These are phyloP conservation scores for Cryptococcus wingfieldii DNA, from an alignment of 1,284 basidiomycete genomes.

Conservation along the genomic window DNA sequence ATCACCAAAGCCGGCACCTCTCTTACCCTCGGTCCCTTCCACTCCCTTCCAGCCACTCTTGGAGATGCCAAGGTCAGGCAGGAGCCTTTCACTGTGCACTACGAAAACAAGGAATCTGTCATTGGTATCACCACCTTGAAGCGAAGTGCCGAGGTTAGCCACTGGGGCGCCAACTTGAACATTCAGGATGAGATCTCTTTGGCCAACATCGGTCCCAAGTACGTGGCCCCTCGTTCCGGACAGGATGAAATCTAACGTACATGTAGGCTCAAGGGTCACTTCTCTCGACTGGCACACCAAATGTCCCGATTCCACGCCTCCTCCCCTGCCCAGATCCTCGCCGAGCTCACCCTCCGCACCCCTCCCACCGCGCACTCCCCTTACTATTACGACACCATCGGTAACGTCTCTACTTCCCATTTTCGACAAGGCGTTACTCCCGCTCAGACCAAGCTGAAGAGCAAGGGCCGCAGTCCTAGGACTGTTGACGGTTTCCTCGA, in stretches of 20 bases:
- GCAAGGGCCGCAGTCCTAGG: conserved; percentile 49
- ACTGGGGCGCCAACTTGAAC: conserved; percentile 94
- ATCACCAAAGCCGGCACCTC: conserved; percentile 70
- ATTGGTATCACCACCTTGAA: conserved; percentile 68
- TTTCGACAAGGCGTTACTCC: conserved; percentile 57
- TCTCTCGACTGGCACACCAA: conserved; percentile 87
- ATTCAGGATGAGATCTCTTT: conserved; percentile 82
- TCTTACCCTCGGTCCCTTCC: conserved; percentile 83
- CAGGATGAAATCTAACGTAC: not conserved
- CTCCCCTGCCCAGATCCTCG: conserved; percentile 64
- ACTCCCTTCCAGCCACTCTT: conserved; percentile 62
- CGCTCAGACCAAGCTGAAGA: conserved; percentile 7
- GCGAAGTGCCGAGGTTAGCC: conserved; percentile 83
- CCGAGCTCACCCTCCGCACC: conserved; percentile 62
- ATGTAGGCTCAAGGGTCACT: conserved; percentile 84
- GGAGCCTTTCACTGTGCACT: conserved; percentile 69
- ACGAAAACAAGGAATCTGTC: conserved; percentile 72
- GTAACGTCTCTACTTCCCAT: conserved; percentile 93
- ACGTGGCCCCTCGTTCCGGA: conserved; percentile 43
- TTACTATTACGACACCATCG: conserved; percentile 86
- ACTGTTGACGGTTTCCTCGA: conserved; percentile 61
- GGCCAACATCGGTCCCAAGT: conserved; percentile 83
- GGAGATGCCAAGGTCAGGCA: conserved; percentile 55
- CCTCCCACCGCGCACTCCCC: conserved; percentile 73
- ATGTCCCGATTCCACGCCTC: conserved; percentile 63